These are phyloP conservation scores for Emydomyces testavorans DNA, from an alignment of 2,329 filamentous ascomycete species.

Conservation along the genomic window DNA sequence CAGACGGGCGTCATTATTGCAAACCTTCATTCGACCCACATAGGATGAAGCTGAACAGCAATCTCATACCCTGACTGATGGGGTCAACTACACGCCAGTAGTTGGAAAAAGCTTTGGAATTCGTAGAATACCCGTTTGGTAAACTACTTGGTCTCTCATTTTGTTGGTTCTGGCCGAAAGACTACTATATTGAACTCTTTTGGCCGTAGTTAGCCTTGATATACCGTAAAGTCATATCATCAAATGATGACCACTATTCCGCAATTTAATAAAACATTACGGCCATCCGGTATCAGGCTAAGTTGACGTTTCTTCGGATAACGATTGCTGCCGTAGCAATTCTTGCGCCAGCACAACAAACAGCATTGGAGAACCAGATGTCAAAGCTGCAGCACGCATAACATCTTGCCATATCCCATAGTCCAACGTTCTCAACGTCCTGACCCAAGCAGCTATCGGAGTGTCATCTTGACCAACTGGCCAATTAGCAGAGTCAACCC, in stretches of 20 bases:
- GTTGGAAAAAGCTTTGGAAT: no score
- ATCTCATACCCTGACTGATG: no score
- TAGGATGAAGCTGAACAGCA: constrained; percentile 6
- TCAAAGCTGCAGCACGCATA: neutral
- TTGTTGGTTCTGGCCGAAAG: no score
- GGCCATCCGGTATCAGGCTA: neutral
- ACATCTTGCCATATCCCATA: constrained; percentile 19
- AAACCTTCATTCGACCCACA: constrained; percentile 8
- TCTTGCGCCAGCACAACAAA: constrained; percentile 30
- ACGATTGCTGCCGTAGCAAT: constrained; percentile 19
- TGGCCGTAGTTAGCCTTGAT: no score
- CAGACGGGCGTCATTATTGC: constrained; percentile 3
- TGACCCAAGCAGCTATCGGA: constrained; percentile 29
- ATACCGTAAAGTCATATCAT: no score
- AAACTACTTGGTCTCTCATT: no score
- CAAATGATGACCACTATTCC: no score
- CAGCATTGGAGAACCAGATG: neutral
- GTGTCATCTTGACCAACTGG: constrained; percentile 27
- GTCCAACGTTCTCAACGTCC: constrained; percentile 23
- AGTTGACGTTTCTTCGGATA: neutral
- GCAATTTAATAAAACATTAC: neutral
- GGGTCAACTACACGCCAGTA: no score
- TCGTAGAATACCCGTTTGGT: no score
- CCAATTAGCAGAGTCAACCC: constrained; percentile 36
- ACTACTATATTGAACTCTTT: no score